phyloP scores from a whole-genome alignment of 495 filamentous ascomycete genomes.

The Viridothelium virens region DNA sequence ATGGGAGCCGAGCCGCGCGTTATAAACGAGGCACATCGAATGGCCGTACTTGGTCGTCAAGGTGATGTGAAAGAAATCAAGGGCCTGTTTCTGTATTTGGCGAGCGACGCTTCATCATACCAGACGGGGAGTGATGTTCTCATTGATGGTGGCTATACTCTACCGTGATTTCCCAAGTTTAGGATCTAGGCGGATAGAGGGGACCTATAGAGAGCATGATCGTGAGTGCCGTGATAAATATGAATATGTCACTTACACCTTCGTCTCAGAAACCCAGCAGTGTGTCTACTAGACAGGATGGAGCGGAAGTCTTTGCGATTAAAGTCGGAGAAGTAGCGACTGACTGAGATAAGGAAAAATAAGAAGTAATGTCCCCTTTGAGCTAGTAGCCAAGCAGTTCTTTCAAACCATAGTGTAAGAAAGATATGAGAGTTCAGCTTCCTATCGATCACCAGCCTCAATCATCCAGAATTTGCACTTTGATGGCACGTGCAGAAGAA shows the following conservation, averaged over 20 bases:
- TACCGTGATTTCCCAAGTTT: constrained; percentile 19
- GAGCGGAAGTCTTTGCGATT: too few species aligned
- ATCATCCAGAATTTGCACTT: constrained; percentile 28
- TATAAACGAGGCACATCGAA: constrained; percentile 37
- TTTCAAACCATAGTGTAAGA: background rate
- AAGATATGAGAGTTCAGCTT: background rate
- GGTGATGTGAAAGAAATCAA: constrained; percentile 36
- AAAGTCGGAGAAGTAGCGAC: too few species aligned
- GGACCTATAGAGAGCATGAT: background rate
- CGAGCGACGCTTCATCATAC: constrained; percentile 30
- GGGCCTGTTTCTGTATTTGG: constrained; percentile 30
- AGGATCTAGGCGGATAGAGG: background rate
- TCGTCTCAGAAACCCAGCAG: too few species aligned
- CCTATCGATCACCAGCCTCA: background rate
- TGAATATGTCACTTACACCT: too few species aligned
- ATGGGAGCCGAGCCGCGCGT: constrained; percentile 31
- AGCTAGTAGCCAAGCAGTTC: too few species aligned
- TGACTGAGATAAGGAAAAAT: too few species aligned
- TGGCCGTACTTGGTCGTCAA: constrained; percentile 32
- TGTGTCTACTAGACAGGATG: too few species aligned
- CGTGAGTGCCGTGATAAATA: too few species aligned
- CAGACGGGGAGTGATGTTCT: constrained; percentile 31
- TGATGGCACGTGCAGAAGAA: constrained; percentile 19
- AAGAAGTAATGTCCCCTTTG: too few species aligned
- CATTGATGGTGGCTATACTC: constrained; percentile 32